Evolutionary conservation across 495 filamentous ascomycete species (phyloP).

Genomic region (Penicillium chermesinum): DNA sequence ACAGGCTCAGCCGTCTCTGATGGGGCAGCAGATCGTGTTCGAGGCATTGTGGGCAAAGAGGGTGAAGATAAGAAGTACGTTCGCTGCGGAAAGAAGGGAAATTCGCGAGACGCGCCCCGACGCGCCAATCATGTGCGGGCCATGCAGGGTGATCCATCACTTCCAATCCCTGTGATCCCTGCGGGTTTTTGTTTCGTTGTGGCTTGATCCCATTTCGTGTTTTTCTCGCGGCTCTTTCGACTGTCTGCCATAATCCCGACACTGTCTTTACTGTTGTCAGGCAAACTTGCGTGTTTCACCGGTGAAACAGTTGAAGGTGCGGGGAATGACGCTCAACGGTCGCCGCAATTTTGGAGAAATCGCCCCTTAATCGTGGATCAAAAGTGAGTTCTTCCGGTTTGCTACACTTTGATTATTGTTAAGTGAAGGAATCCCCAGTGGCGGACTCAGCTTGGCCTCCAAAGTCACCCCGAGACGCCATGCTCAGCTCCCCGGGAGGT

Average conservation of each 20-base stretch:
- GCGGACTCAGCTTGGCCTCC: constrained; percentile 73
- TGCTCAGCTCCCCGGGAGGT: constrained; percentile 76
- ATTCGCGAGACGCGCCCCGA: constrained; percentile 26
- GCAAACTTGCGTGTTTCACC: constrained; percentile 6
- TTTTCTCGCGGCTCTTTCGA: not conserved
- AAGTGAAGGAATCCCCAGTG: constrained; percentile 20
- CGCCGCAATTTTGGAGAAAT: constrained; percentile 2
- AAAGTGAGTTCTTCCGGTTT: constrained; percentile 6
- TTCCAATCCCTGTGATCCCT: constrained; percentile 8
- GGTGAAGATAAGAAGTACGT: not conserved
- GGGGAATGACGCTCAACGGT: constrained; percentile 18
- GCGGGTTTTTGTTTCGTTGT: not conserved
- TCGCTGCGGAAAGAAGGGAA: constrained; percentile 4
- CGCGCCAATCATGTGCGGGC: constrained; percentile 31
- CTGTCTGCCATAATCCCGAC: too few relatives aligned
- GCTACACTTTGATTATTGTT: not conserved
- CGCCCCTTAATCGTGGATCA: not conserved
- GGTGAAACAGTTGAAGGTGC: constrained; percentile 14
- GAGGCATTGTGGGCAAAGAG: constrained; percentile 13
- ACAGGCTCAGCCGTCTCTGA: constrained; percentile 16
- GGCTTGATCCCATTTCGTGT: not conserved
- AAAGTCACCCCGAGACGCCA: constrained; percentile 75
- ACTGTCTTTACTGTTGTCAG: not conserved
- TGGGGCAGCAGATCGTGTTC: constrained; percentile 32
- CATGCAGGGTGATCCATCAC: constrained; percentile 22